Base-by-base conservation (phyloP, 2,329 filamentous ascomycete species). In the Monascus ruber region DNA sequence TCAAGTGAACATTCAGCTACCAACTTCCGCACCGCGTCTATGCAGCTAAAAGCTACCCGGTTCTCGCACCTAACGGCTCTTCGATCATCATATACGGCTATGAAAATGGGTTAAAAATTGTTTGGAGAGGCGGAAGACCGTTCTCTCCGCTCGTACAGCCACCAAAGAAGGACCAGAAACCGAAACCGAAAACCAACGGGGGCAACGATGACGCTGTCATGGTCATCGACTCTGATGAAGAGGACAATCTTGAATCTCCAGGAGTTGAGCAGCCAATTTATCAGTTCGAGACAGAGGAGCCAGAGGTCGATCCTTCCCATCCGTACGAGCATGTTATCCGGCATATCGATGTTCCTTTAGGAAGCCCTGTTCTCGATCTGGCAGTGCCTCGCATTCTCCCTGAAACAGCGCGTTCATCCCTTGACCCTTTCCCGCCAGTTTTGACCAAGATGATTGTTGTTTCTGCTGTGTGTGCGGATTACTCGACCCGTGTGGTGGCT, bases 21-120 rank as follows among this genome's bases (percentile, higher is more conserved):
- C 68, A 77, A 48, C 67, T 79, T 28, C 69, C 73, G 9, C 71
- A 76, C 52, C 73, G 75, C 49, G 65, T 76, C 42, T 69, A 74
- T 58, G 62, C 64, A 40, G 68, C 75, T 8, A 68, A 70, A 53
- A 63, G 73, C 46, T 81, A 81, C 51, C 77, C 77, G 5, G 55
- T 73, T 31, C 65, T 66, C 44, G 66, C 75, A 17, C 70, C 74
- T 24, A 79, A 80, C 56, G 75, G 75, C 53, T 80, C 77, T 3
- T 74, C 72, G 2, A 64, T 81, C 42, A 64, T 80, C 34, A 51
- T 81, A 8, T 79, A 77, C 48, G 77, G 72, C 35, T 71, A 79
- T 46, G 70, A 73, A 33, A 65, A 64, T 33, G 78, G 77, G 4
- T 48, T 82, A 24, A 69, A 70, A 41, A 59, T 81, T 36, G 48